A percentile compares a stretch with the other conserved stretches of the same genome.
Evolutionary conservation across 805 yeast genomes (phyloP).

Genomic region (Saturnispora gosingensis): DNA sequence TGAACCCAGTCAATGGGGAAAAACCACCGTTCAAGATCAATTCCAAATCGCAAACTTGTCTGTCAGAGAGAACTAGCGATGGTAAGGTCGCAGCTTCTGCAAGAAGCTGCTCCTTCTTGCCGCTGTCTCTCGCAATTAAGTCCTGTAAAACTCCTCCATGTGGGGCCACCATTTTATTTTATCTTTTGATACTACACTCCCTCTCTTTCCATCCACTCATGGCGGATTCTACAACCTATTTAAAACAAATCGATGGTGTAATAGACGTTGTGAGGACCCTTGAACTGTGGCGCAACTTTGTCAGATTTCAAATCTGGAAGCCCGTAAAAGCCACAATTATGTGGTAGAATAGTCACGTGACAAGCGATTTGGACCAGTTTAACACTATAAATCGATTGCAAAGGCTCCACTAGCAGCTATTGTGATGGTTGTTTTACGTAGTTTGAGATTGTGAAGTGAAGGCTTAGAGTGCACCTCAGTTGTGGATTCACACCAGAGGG

Average conservation of each 20-base stretch:
- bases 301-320: neutral
- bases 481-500: neutral
- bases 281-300: neutral
- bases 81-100: conserved; percentile 46
- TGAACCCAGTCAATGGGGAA: conserved; percentile 68
- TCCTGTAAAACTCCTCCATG: conserved; percentile 92
- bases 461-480: neutral
- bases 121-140: conserved; percentile 70
- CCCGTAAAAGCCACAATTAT: neutral
- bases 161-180: conserved; percentile 54
- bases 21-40: conserved; percentile 89
- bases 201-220: neutral
- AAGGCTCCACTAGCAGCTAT: neutral
- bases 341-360: neutral
- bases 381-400: too few relatives aligned
- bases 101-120: conserved; percentile 45
- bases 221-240: neutral
- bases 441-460: neutral
- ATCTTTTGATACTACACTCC: neutral
- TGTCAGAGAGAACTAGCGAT: conserved; percentile 54
- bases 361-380: neutral
- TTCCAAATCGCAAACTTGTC: conserved; percentile 91
- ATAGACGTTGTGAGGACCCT: neutral
- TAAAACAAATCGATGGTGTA: neutral
- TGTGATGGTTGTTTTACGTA: neutral